Conservation (phyloP, 495 filamentous ascomycete genomes). For the Hyaloscypha bicolor region DNA sequence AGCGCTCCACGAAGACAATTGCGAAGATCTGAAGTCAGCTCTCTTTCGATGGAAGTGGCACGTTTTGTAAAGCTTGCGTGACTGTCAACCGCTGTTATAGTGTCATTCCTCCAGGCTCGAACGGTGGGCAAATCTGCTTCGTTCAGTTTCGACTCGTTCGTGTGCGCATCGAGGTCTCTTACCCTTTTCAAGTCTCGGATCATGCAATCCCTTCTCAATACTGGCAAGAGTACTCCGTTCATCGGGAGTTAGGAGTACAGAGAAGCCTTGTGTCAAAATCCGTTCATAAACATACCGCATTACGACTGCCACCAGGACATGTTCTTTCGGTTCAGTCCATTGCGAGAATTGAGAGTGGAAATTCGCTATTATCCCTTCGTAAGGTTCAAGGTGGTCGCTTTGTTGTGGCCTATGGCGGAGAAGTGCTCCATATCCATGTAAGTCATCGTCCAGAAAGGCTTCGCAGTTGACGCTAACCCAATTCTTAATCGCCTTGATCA, state of each 20-base stretch:
- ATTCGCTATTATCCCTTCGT: not conserved
- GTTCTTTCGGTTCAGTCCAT: constrained; percentile 38
- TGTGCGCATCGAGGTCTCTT: not conserved
- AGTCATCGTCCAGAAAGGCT: constrained; percentile 14
- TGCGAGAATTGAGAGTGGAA: constrained; percentile 28
- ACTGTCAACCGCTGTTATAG: constrained; percentile 34
- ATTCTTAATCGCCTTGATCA: constrained; percentile 31
- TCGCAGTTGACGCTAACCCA: constrained; percentile 29
- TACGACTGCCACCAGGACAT: constrained; percentile 37
- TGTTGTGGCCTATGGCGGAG: too few species aligned
- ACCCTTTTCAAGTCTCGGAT: not conserved
- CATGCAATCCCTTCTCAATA: constrained; percentile 33
- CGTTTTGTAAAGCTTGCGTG: constrained; percentile 24
- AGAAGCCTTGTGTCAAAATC: constrained; percentile 35
- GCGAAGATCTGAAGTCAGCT: constrained; percentile 21
- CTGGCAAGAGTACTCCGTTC: constrained; percentile 29
- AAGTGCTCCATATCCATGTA: constrained; percentile 17
- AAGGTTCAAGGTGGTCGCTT: constrained; percentile 5
- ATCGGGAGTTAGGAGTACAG: constrained; percentile 17
- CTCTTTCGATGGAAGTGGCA: constrained; percentile 7
- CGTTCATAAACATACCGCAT: constrained; percentile 36
- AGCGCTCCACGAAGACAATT: constrained; percentile 23
- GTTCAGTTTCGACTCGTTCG: constrained; percentile 1
- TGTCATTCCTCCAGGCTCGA: constrained; percentile 38
- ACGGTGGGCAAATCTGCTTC: constrained; percentile 36